Evolutionary conservation across 768 basidiomycete genomes (phyloP).

Genomic region (Agrocybe praecox): DNA sequence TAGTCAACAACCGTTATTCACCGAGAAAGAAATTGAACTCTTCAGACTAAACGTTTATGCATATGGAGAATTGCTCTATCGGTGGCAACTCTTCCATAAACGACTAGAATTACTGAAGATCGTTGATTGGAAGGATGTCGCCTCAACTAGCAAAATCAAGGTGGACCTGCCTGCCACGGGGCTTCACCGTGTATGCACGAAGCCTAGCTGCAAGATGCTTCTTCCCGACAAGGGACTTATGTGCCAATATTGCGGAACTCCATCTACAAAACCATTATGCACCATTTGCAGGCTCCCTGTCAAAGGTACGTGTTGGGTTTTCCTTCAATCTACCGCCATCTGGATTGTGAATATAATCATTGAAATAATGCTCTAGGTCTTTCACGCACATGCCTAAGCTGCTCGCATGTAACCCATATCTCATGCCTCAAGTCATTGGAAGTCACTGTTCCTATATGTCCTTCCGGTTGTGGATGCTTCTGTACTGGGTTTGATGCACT

Average conservation of each 20-base stretch:
- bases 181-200: conserved; percentile 49
- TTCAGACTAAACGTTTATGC: conserved; percentile 58
- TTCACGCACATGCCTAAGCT: conserved; percentile 60
- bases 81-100: conserved; percentile 74
- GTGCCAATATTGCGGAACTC: conserved; percentile 46
- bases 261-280: conserved; percentile 54
- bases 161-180: conserved; percentile 34
- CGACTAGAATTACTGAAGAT: conserved; percentile 74
- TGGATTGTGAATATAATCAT: conserved; percentile 1
- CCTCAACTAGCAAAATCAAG: conserved; percentile 10
- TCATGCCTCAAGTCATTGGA: conserved; percentile 60
- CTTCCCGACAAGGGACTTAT: conserved; percentile 33
- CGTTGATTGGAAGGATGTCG: conserved; percentile 38
- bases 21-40: conserved; percentile 41
- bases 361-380: conserved; percentile 43
- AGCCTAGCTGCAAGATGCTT: conserved; percentile 36
- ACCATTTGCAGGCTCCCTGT: conserved; percentile 78
- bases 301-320: conserved; percentile 49
- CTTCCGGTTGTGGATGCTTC: conserved; percentile 70
- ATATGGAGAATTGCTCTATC: conserved; percentile 75
- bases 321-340: neutral
- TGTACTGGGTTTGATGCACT: conserved; percentile 42
- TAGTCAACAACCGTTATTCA: conserved; percentile 31
- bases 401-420: conserved; percentile 67
- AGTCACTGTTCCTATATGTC: conserved; percentile 48